phyloP scores from a whole-genome alignment of 441 rosid genomes.

The Erodium texanum region DNA sequence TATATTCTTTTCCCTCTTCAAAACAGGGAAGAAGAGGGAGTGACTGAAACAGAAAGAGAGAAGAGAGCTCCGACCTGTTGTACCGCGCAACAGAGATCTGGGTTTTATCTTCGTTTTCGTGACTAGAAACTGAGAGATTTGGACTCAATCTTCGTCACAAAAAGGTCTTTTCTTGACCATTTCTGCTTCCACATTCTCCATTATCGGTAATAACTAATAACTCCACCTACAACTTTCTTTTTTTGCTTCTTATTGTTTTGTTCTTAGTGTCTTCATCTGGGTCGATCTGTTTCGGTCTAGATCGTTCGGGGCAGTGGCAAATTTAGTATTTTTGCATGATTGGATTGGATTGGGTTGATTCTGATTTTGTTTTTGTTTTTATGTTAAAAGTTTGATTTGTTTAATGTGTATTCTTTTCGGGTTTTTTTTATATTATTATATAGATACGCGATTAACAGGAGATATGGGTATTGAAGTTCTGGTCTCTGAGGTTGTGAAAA shows the following conservation, averaged over 20 bases:
- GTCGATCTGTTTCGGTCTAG: background rate
- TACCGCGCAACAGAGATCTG: constrained; percentile 14
- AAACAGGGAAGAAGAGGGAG: background rate
- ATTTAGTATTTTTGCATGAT: background rate
- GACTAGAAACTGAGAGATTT: background rate
- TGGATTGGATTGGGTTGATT: background rate
- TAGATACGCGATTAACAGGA: background rate
- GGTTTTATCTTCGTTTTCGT: constrained; percentile 3
- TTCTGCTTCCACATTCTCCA: background rate
- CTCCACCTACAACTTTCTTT: background rate
- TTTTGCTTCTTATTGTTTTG: background rate
- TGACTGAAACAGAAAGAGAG: background rate
- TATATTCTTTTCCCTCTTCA: background rate
- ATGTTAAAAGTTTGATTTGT: background rate
- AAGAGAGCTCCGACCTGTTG: background rate
- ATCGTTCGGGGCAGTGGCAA: background rate
- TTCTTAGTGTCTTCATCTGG: background rate
- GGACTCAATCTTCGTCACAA: background rate
- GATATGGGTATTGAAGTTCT: constrained; percentile 59
- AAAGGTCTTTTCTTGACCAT: background rate
- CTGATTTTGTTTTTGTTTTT: background rate
- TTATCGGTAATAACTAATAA: background rate
- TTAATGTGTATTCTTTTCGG: background rate
- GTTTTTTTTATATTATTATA: background rate
- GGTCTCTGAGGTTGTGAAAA: constrained; percentile 43